A percentile compares a stretch with the other conserved stretches of the same genome.
These are phyloP conservation scores for Kondoa subrosea DNA, from an alignment of 768 basidiomycete genomes.

Conservation along the genomic window DNA sequence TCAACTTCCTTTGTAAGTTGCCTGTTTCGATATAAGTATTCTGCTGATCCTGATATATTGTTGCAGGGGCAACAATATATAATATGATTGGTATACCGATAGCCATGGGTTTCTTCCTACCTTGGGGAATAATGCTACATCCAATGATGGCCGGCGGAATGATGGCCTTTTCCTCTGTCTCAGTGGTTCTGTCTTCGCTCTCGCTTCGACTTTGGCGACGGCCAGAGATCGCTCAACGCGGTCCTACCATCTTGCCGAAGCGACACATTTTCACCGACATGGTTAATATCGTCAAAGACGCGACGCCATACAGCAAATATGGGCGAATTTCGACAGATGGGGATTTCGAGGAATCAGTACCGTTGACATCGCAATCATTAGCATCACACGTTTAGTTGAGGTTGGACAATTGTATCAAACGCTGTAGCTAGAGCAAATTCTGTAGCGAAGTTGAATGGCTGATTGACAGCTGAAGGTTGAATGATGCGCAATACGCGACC, in stretches of 20 bases:
- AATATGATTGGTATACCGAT: constrained; percentile 51
- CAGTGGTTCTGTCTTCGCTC: constrained; percentile 79
- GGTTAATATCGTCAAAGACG: not conserved
- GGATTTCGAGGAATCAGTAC: constrained; percentile 1
- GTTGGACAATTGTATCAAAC: not conserved
- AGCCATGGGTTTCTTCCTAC: constrained; percentile 92
- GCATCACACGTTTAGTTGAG: no score
- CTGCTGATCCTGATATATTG: not conserved
- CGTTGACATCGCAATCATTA: constrained; percentile 4
- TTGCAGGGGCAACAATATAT: constrained; percentile 12
- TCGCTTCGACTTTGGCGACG: constrained; percentile 69
- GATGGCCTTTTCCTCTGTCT: constrained; percentile 95
- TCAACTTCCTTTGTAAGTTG: constrained; percentile 69
- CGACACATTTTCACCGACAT: not conserved
- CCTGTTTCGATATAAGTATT: not conserved
- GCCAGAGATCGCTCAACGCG: constrained; percentile 33
- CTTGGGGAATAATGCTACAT: constrained; percentile 77
- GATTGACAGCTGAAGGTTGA: no score
- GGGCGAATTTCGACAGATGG: not conserved
- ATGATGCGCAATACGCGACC: no score
- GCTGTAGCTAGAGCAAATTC: no score
- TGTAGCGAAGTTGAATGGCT: no score
- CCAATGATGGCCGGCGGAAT: constrained; percentile 98
- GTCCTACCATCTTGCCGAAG: not conserved
- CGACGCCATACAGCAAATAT: not conserved